Evolutionary conservation across 257 asterid genomes (phyloP), one percentile per base, ranked within the genome.

Genomic region (Jacaranda copaia): DNA sequence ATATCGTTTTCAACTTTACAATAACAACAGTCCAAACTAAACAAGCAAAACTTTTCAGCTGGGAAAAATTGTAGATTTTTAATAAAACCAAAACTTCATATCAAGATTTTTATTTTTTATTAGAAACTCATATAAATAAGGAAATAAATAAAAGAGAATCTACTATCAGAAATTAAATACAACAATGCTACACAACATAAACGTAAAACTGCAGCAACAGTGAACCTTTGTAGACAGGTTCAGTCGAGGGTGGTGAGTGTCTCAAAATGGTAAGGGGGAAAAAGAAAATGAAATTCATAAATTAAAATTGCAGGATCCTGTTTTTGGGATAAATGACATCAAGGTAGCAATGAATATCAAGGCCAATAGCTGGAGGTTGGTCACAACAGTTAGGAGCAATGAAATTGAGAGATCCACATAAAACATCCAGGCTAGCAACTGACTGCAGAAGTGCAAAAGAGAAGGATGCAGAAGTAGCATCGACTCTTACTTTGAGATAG

Each of bases 21-120:
- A 19, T 6, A 42, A 42, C 19, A 56, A 38, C 36, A 57, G 69
- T 53, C 56, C 40, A 61, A 57, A 74, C 42, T 68, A 69, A 20
- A 77, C 58, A 61, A 51, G 62, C 76, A 48, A 57, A 71, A 61
- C 49, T 38, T 35, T 15, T 72, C 81, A 36, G 83, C 81, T 49
- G 20, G 32, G 32, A 55, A 67, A 53, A 14, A 68, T 46, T 69
- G 39, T 35, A 43, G 58, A 70, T 32, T 73, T 48, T 70, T 18
- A 56, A 45, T 5, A 71, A 15, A 76, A 64, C 46, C 40, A 65
- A 67, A 25, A 57, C 36, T 48, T 70, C 40, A 45, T 16, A n/a
- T 12, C 3, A 40, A 65, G 10, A 62, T 35, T 38, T n/a, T 46
- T 62, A 66, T 71, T 25, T 43, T 38, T 20, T 60, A 36, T 66